Evolutionary conservation across 1,284 basidiomycete genomes (phyloP).

Genomic region (Apiotrichum porosum): DNA sequence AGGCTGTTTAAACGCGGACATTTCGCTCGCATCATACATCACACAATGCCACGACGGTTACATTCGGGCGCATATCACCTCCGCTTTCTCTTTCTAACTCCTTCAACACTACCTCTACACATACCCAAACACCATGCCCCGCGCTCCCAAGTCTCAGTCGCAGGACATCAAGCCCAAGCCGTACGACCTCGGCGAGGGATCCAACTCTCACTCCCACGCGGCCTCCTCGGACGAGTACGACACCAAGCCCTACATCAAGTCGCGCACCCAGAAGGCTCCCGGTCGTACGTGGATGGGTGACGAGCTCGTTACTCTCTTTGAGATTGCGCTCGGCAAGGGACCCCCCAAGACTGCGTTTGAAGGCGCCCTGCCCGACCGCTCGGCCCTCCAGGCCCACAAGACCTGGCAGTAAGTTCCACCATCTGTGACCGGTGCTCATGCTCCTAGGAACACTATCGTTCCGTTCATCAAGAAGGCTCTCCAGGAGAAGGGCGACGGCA

Average conservation of each 20-base stretch:
- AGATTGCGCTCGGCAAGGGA: neutral
- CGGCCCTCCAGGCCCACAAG: neutral
- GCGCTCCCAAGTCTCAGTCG: no score
- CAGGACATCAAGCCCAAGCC: no score
- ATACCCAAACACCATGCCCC: no score
- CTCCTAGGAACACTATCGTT: constrained; percentile 1
- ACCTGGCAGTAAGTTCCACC: neutral
- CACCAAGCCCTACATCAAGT: neutral
- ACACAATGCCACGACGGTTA: no score
- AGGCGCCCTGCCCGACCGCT: neutral
- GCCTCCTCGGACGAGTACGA: neutral
- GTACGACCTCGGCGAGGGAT: no score
- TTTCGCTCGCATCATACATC: no score
- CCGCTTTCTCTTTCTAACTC: no score
- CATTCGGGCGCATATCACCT: no score
- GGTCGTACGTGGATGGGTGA: neutral
- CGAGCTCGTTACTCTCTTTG: constrained; percentile 1
- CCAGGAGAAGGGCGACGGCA: neutral
- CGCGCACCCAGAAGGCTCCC: neutral
- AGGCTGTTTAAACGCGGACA: no score
- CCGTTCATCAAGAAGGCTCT: constrained; percentile 5
- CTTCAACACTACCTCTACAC: no score
- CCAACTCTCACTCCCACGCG: no score
- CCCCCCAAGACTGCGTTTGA: neutral
- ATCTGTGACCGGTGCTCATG: neutral